Evolutionary conservation across 1,139 yeast species (phyloP).

Genomic region (Kodamaea arcana): DNA sequence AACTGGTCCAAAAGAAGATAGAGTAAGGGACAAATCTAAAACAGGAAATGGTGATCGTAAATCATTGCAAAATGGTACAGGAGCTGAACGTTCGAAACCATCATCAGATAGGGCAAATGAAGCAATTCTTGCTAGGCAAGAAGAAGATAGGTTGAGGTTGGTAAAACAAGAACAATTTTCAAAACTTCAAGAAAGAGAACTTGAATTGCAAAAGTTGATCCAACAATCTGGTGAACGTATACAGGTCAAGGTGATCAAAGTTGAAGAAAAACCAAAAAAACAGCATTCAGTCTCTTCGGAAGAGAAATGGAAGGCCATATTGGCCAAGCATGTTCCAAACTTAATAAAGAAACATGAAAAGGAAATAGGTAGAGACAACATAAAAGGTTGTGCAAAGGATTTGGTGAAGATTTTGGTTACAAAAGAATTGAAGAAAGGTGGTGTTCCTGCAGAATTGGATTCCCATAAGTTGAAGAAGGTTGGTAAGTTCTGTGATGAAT

Average conservation of each 20-base stretch:
- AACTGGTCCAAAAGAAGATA: slow-evolving; percentile 18
- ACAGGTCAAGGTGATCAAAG: slow-evolving; percentile 11
- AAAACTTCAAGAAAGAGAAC: slow-evolving; percentile 26
- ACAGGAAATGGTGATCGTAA: slow-evolving; percentile 1
- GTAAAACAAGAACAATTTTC: slow-evolving; percentile 31
- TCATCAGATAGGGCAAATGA: slow-evolving; percentile 11
- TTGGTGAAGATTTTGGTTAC: slow-evolving; percentile 58
- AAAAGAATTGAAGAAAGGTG: slow-evolving; percentile 57
- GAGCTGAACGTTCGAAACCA: background rate
- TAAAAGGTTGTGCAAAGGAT: slow-evolving; percentile 78
- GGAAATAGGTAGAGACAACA: slow-evolving; percentile 65
- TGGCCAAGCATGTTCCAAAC: slow-evolving; percentile 81
- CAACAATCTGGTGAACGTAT: slow-evolving; percentile 24
- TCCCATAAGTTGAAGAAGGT: slow-evolving; percentile 65
- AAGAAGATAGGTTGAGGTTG: slow-evolving; percentile 31
- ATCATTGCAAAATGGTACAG: slow-evolving; percentile 4
- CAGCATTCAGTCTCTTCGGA: slow-evolving; percentile 15
- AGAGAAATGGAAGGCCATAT: slow-evolving; percentile 53
- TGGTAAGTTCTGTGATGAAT: slow-evolving; percentile 56
- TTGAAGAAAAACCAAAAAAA: slow-evolving; percentile 8
- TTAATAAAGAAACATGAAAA: slow-evolving; percentile 62
- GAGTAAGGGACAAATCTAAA: background rate
- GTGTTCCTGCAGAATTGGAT: slow-evolving; percentile 57
- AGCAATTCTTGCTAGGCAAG: slow-evolving; percentile 23
- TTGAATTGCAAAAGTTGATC: slow-evolving; percentile 35